Percentiles rank a stretch among this genome's conserved stretches.
phyloP scores from a whole-genome alignment of 371 early-diverging fungal species.

The Mortierella sp. region DNA sequence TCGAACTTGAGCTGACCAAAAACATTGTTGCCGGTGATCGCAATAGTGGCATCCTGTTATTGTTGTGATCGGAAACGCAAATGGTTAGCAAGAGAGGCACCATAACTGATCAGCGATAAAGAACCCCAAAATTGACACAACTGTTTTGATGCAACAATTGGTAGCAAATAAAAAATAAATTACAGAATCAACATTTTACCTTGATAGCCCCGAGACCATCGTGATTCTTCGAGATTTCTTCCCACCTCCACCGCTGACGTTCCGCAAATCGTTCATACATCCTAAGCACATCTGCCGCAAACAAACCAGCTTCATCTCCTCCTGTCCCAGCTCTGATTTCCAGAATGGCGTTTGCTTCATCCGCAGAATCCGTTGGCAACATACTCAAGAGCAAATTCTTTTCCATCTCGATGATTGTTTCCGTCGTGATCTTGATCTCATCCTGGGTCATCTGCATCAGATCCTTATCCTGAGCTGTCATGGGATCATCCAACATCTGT shows the following conservation, averaged over 20 bases:
- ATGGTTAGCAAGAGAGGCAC: too few relatives aligned
- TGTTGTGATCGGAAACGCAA: too few relatives aligned
- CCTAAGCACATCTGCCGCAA: conserved; percentile 75
- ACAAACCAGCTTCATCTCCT: conserved; percentile 87
- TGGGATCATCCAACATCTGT: conserved; percentile 48
- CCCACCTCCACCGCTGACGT: conserved; percentile 76
- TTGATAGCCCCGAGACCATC: conserved; percentile 69
- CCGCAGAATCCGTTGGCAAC: conserved; percentile 73
- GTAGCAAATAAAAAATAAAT: neutral
- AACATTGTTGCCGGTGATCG: conserved; percentile 75
- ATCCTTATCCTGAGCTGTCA: conserved; percentile 56
- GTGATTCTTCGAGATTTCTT: conserved; percentile 63
- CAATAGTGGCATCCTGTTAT: conserved; percentile 71
- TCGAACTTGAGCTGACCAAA: conserved; percentile 85
- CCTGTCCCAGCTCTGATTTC: conserved; percentile 88
- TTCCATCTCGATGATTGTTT: conserved; percentile 56
- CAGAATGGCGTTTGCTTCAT: conserved; percentile 79
- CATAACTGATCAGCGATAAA: too few relatives aligned
- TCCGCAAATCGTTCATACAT: conserved; percentile 85
- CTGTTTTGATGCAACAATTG: neutral
- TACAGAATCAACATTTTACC: conserved; percentile 48
- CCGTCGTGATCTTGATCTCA: conserved; percentile 59
- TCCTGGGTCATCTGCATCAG: conserved; percentile 69
- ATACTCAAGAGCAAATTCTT: conserved; percentile 60
- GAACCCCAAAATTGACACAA: too few relatives aligned